Conservation (phyloP, 345 rosid species). For the Euphorbia peplus region DNA sequence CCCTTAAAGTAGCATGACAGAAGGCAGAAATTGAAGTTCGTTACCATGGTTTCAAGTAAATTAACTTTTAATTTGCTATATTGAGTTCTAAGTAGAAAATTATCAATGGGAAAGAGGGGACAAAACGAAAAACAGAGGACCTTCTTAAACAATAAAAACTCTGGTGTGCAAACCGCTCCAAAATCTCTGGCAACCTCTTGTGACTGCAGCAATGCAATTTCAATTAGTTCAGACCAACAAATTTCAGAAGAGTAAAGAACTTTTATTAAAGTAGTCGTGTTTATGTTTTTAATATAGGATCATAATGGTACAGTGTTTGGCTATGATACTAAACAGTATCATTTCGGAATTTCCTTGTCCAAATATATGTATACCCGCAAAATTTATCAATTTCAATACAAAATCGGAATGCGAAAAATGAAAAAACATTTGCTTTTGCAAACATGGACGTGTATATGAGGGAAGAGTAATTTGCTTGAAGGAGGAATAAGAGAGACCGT, state of each 20-base stretch:
- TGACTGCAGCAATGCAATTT: constrained; percentile 41
- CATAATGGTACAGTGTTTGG: neutral
- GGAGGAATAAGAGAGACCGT: neutral
- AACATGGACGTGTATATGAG: neutral
- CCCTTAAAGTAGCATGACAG: neutral
- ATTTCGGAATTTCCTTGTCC: neutral
- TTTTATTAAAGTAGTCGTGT: neutral
- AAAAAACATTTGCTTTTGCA: neutral
- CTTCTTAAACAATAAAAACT: constrained; percentile 82
- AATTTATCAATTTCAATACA: neutral
- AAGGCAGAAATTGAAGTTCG: neutral
- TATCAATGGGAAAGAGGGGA: neutral
- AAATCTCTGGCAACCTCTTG: constrained; percentile 77
- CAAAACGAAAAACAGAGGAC: constrained; percentile 24
- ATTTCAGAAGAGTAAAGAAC: neutral
- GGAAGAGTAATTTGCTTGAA: neutral
- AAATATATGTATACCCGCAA: neutral
- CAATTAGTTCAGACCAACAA: neutral
- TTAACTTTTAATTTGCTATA: neutral
- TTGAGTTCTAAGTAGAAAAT: neutral
- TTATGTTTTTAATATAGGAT: neutral
- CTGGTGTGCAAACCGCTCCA: constrained; percentile 88
- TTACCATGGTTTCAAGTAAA: neutral
- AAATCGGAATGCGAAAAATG: neutral
- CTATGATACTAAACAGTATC: neutral